Evolutionary conservation across 441 rosid genomes (phyloP), one percentile per base, ranked within the genome.

Genomic region (Pelargonium australe): DNA sequence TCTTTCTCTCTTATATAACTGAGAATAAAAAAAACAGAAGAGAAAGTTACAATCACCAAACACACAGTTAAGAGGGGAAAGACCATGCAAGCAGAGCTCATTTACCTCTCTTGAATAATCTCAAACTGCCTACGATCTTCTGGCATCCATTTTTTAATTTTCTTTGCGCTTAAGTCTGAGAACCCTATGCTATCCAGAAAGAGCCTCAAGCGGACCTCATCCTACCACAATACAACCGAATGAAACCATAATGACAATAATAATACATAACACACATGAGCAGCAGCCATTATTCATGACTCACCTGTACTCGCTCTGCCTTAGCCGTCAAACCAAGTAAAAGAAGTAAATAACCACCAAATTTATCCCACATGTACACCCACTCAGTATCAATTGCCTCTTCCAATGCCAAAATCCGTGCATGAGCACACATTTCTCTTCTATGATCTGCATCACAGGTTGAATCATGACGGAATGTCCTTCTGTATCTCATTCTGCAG

Each of bases 331-430:
- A 87, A 81, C 99, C 99, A 80, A 96, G 93, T 79, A 96, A 78
- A 65, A 96, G 90, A 70, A 96, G 88, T 64, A 96, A 81, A 83
- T 96, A 96, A 67, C 99, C 99, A 77, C 99, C 99, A 82, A 96
- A 96, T 70, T 92, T 89, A 82, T 96, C 98, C 99, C 99, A 96
- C 99, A 96, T 96, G 71, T 91, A 96, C 62, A 93, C 96, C 99
- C 99, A 96, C 79, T 96, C 98, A 25, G 99, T 96, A 83, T 96
- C 99, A 79, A 96, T 89, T 72, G 99, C 98, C 86, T 96, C 99
- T 83, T 96, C 99, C 77, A 96, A 85, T 76, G 97, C 92, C 82
- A 96, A 83, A 80, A 96, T 93, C 20, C 98, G 88, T 65, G 99
- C 99, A 83, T 96, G 99, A 12, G 93, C 98, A 72, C 98, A 96